phyloP scores from a whole-genome alignment of 73 alveolate genomes.

The Paramecium sexaurelia region DNA sequence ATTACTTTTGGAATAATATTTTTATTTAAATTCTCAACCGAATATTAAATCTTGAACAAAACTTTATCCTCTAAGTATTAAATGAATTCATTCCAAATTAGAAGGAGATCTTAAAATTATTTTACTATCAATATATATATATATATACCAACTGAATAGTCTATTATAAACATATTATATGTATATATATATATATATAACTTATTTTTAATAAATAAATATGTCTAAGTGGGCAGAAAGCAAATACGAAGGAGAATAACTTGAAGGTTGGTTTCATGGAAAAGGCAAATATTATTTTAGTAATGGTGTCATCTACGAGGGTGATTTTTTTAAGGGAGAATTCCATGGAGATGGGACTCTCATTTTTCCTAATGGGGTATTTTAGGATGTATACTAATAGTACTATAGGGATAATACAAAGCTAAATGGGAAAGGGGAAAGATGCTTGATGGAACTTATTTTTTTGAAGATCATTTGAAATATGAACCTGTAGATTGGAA shows the following conservation, averaged over 20 bases:
- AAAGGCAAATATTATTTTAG: constrained; percentile 82
- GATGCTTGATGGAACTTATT: constrained; percentile 85
- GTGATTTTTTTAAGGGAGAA: constrained; percentile 93
- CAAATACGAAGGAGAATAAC: constrained; percentile 56
- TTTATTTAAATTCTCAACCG: not conserved
- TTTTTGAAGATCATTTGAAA: constrained; percentile 84
- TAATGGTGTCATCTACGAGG: constrained; percentile 91
- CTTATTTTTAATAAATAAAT: not conserved
- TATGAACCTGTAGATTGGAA: constrained; percentile 84
- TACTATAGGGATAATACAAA: constrained; percentile 79
- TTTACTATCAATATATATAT: too few species aligned
- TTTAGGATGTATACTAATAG: not conserved
- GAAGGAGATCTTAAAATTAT: too few species aligned
- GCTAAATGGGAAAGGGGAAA: constrained; percentile 93
- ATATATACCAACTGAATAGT: too few species aligned
- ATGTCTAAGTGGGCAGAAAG: constrained; percentile 66
- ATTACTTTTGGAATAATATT: not conserved
- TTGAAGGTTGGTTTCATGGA: constrained; percentile 80
- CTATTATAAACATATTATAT: too few species aligned
- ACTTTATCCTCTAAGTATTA: too few species aligned
- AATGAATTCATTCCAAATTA: too few species aligned
- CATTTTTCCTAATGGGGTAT: constrained; percentile 85
- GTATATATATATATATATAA: not conserved
- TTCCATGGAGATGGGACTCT: constrained; percentile 94
- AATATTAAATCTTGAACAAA: not conserved